These are phyloP conservation scores for Hexamita inflata DNA, from an alignment of 208 protist genomes.

Conservation along the genomic window DNA sequence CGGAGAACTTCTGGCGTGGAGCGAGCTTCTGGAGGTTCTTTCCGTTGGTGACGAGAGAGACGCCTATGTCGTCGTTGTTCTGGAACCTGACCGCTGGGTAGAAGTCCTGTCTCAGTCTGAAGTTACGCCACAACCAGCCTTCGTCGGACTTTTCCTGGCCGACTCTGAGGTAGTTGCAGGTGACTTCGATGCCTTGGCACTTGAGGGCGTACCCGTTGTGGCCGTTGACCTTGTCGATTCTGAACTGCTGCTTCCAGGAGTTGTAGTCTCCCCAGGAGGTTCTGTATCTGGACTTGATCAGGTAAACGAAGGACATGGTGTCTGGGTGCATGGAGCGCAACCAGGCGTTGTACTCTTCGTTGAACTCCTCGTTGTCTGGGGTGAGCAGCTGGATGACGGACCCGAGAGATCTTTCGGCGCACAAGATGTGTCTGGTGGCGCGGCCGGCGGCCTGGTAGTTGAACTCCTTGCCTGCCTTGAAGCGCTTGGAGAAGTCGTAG, in stretches of 20 bases:
- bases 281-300: slow-evolving; percentile 39
- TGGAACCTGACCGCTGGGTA: slow-evolving; percentile 42
- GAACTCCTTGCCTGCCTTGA: slow-evolving; percentile 23
- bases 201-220: slow-evolving; percentile 39
- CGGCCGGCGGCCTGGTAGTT: neutral
- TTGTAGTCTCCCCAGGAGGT: slow-evolving; percentile 27
- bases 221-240: slow-evolving; percentile 45
- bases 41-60: slow-evolving; percentile 37
- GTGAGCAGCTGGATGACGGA: slow-evolving; percentile 43
- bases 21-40: neutral
- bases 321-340: slow-evolving; percentile 19
- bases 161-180: slow-evolving; percentile 36
- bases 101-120: slow-evolving; percentile 44
- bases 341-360: slow-evolving; percentile 40
- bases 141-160: slow-evolving; percentile 26
- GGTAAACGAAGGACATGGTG: slow-evolving; percentile 27
- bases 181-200: slow-evolving; percentile 25
- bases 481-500: slow-evolving; percentile 40
- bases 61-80: slow-evolving; percentile 46
- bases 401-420: slow-evolving; percentile 31
- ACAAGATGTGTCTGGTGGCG: neutral
- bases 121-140: slow-evolving; percentile 35
- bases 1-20: neutral
- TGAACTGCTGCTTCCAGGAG: slow-evolving; percentile 31
- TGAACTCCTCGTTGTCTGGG: slow-evolving; percentile 11